Percentiles rank a stretch among this genome's conserved stretches.
These are phyloP conservation scores for Trichoderma gamsii DNA, from an alignment of 495 filamentous ascomycete species.

Conservation along the genomic window DNA sequence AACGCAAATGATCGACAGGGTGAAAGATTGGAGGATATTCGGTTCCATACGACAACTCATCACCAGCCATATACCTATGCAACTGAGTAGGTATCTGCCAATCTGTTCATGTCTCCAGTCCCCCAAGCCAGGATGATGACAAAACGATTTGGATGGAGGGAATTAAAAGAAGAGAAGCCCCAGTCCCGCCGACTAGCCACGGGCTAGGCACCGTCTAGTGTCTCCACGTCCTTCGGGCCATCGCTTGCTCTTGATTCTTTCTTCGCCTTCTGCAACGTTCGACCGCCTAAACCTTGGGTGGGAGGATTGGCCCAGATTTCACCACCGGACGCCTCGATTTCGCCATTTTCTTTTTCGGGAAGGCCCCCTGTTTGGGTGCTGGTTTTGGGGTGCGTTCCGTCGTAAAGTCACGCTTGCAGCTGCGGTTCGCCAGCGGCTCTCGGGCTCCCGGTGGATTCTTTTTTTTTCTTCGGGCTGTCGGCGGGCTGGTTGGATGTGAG, in stretches of 20 bases:
- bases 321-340: conserved; percentile 1
- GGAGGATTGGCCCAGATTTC: background rate
- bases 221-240: conserved; percentile 3
- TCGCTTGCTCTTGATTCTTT: background rate
- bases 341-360: background rate
- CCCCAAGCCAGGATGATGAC: too few relatives aligned
- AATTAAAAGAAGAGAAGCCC: background rate
- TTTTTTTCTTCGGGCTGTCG: too few relatives aligned
- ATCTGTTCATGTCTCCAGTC: too few relatives aligned
- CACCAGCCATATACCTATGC: background rate
- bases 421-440: too few relatives aligned
- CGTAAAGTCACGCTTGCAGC: background rate
- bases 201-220: background rate
- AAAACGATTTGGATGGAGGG: too few relatives aligned
- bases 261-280: background rate
- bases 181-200: background rate
- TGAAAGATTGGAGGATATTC: background rate
- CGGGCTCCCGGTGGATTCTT: too few relatives aligned
- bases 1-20: background rate
- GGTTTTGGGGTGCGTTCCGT: background rate
- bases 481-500: too few relatives aligned
- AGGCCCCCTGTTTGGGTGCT: background rate
- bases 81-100: too few relatives aligned
- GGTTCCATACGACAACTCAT: background rate
- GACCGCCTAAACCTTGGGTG: background rate